phyloP scores from a whole-genome alignment of 345 rosid species.

The Brassica nigra region DNA sequence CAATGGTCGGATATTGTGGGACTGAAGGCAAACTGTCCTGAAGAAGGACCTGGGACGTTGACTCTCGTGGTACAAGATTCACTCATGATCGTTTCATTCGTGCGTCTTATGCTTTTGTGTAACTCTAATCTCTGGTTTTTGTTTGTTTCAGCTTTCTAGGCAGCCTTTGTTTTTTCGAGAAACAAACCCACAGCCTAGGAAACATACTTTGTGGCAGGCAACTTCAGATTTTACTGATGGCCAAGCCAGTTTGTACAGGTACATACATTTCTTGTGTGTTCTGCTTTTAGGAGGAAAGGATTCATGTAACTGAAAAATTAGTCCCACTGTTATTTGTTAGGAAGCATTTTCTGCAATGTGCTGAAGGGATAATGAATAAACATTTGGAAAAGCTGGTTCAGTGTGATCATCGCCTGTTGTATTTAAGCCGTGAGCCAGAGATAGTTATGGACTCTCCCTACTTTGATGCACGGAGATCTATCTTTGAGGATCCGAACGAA shows the following conservation, averaged over 20 bases:
- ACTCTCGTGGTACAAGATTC: conserved; percentile 67
- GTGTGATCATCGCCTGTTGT: conserved; percentile 83
- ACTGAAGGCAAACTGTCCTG: conserved; percentile 80
- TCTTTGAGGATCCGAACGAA: conserved; percentile 75
- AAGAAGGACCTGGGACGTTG: conserved; percentile 82
- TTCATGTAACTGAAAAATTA: background rate
- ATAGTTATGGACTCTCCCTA: conserved; percentile 72
- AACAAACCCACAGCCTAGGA: conserved; percentile 97
- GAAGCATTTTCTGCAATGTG: conserved; percentile 94
- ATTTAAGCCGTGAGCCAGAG: conserved; percentile 81
- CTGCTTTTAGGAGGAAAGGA: background rate
- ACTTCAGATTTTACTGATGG: conserved; percentile 98
- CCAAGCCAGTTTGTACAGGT: conserved; percentile 89
- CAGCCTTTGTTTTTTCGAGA: conserved; percentile 96
- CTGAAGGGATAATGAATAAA: conserved; percentile 79
- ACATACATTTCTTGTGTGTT: conserved; percentile 20
- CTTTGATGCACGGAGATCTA: conserved; percentile 64
- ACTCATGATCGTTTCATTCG: background rate
- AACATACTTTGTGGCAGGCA: conserved; percentile 99
- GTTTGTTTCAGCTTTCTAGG: conserved; percentile 71
- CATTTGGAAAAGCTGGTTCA: conserved; percentile 98
- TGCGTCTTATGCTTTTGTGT: background rate
- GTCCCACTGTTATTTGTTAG: conserved; percentile 42
- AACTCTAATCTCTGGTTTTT: conserved; percentile 17
- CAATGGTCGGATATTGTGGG: conserved; percentile 99